Conservation (phyloP, 352 stramenopile species). For the Globisporangium parvum region DNA sequence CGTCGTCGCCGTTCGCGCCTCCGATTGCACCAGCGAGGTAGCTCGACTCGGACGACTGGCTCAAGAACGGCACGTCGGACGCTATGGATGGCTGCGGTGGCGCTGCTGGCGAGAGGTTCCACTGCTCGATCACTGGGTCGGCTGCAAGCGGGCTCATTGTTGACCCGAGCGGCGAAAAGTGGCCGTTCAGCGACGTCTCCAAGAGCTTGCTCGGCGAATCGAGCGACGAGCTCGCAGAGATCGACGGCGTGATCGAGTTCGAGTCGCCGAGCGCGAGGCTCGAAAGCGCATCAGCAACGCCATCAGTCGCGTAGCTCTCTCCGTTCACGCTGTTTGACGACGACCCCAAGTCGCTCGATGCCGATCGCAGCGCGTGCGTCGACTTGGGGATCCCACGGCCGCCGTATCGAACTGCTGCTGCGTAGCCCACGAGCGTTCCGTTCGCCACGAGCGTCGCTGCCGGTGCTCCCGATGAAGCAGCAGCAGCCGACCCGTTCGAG, state of each 20-base stretch:
- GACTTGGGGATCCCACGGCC: conserved; percentile 30
- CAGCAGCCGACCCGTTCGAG: conserved; percentile 23
- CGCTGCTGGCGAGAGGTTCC: conserved; percentile 61
- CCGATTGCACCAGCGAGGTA: conserved; percentile 41
- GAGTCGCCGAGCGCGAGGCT: conserved; percentile 59
- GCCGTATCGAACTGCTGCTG: conserved; percentile 74
- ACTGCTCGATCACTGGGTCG: conserved; percentile 76
- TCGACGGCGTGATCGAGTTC: conserved; percentile 29
- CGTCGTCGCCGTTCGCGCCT: conserved; percentile 19
- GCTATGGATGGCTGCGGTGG: conserved; percentile 26
- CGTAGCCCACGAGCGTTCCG: conserved; percentile 64
- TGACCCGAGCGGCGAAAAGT: conserved; percentile 51
- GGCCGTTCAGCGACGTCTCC: conserved; percentile 21
- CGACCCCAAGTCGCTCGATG: conserved; percentile 19
- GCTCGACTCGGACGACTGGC: conserved; percentile 33
- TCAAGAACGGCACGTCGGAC: conserved; percentile 36
- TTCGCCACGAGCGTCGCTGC: conserved; percentile 36
- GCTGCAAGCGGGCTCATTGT: conserved; percentile 38
- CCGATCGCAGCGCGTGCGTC: conserved; percentile 7
- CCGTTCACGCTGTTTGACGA: conserved; percentile 26
- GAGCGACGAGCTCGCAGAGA: conserved; percentile 47
- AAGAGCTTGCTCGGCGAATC: conserved; percentile 52
- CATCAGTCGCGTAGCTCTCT: conserved; percentile 28
- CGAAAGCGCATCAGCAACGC: conserved; percentile 61
- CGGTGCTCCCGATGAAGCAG: conserved; percentile 16